Base-by-base conservation (phyloP, 2,329 filamentous ascomycete genomes). In the Claviceps paspali region DNA sequence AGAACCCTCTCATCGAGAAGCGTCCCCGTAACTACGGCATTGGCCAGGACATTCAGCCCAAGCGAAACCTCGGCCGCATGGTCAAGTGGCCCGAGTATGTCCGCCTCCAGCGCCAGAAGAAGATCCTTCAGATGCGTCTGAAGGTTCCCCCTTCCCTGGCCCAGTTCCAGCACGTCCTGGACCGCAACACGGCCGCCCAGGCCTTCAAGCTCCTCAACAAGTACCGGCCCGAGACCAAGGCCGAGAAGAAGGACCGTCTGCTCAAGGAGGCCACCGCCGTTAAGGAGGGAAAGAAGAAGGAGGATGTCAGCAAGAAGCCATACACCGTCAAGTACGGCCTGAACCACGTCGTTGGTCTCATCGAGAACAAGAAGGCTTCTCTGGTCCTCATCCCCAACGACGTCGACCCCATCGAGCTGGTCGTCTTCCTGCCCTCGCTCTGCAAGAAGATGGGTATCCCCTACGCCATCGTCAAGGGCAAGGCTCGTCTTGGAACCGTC, bases 381-480 rank as follows among this genome's bases (percentile, higher is more conserved):
- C 78, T 98, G 49, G 92, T 98, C 61, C 79, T 98, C 54, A 98
- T 98, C 63, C 84, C 91, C 65, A 94, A 98, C 73, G 91, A 98
- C 62, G 92, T 98, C 56, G 91, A 98, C 76, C 91, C 91, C 57
- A 98, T 98, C 61, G 91, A 98, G 78, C 72, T 98, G 55, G 92
- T 98, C 59, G 85, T 98, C 68, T 98, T 94, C 82, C 79, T 98
- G 48, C 91, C 91, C 52, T 87, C 91, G 57, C 83, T 98, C 53
- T 98, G 91, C 84, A 83, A 88, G 69, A 98, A 98, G 84, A 98
- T 98, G 88, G 92, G 92, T 70, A 80, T 95, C 54, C 91, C 92
- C 49, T 98, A 96, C 66, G 91, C 87, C 61, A 96, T 98, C 55
- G 78, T 98, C 62, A 98, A 98, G 84, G 91, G 91, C 73, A 98